Percentiles rank a stretch among this genome's conserved stretches.
phyloP scores from a whole-genome alignment of 768 basidiomycete genomes.

The Boletus bicolor region DNA sequence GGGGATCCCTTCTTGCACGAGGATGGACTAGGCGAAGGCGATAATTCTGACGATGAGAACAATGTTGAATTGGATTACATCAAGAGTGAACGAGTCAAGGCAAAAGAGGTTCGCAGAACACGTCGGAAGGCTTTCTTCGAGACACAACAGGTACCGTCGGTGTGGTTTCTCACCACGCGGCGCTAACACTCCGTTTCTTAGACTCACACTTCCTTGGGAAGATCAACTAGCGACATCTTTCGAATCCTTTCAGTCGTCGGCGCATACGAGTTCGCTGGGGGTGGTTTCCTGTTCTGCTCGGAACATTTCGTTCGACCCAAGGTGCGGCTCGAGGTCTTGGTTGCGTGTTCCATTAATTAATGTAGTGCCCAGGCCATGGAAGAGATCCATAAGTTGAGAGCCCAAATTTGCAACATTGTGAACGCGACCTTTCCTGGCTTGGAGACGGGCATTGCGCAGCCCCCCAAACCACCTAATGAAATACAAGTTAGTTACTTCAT shows the following conservation, averaged over 20 bases:
- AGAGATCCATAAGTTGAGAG: slow-evolving; percentile 93
- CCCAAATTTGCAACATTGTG: slow-evolving; percentile 86
- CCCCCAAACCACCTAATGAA: slow-evolving; percentile 72
- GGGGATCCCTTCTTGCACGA: slow-evolving; percentile 95
- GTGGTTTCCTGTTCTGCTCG: slow-evolving; percentile 73
- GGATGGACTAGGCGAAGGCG: slow-evolving; percentile 53
- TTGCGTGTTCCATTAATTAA: slow-evolving; percentile 1
- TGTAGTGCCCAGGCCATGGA: slow-evolving; percentile 78
- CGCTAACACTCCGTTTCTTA: slow-evolving; percentile 29
- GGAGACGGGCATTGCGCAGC: slow-evolving; percentile 56
- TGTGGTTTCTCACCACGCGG: neutral
- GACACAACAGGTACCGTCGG: slow-evolving; percentile 63
- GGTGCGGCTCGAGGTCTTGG: slow-evolving; percentile 41
- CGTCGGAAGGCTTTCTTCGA: slow-evolving; percentile 79
- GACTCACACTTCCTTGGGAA: slow-evolving; percentile 79
- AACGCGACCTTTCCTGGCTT: slow-evolving; percentile 68
- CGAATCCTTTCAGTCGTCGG: slow-evolving; percentile 90
- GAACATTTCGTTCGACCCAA: slow-evolving; percentile 90
- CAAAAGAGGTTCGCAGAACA: slow-evolving; percentile 55
- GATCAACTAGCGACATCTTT: slow-evolving; percentile 80
- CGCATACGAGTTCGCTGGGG: slow-evolving; percentile 90
- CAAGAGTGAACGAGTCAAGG: slow-evolving; percentile 43
- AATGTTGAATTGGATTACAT: slow-evolving; percentile 41
- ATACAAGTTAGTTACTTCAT: slow-evolving; percentile 55
- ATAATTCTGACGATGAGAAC: slow-evolving; percentile 38